phyloP scores from a whole-genome alignment of 1,284 basidiomycete genomes.

The Earliella scabrosa region DNA sequence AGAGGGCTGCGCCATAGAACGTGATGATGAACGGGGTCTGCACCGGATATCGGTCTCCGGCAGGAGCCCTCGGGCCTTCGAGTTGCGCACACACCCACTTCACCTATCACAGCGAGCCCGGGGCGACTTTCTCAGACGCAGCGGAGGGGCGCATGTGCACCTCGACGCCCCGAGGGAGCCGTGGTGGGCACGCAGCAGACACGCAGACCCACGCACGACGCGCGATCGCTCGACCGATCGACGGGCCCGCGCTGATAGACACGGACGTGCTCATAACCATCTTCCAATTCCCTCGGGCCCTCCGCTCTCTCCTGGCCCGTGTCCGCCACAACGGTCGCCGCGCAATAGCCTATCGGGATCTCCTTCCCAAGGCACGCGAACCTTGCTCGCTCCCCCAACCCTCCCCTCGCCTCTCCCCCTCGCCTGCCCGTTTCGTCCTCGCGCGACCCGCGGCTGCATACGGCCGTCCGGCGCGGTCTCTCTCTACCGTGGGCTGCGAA shows the following conservation, averaged over 20 bases:
- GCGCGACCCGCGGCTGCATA: background rate
- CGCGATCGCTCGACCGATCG: slow-evolving; percentile 24
- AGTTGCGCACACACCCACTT: slow-evolving; percentile 9
- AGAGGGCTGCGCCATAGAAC: background rate
- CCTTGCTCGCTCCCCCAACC: background rate
- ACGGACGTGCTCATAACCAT: slow-evolving; percentile 28
- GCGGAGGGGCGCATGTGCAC: slow-evolving; percentile 15
- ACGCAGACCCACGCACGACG: background rate
- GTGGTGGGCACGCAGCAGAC: background rate
- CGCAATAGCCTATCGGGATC: slow-evolving; percentile 27
- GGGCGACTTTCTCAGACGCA: slow-evolving; percentile 13
- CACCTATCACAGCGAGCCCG: slow-evolving; percentile 15
- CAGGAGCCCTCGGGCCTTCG: background rate
- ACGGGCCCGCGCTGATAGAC: slow-evolving; percentile 26
- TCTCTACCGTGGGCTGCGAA: slow-evolving; percentile 15
- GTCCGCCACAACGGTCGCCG: slow-evolving; percentile 19
- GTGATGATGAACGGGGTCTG: background rate
- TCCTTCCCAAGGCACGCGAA: slow-evolving; percentile 24
- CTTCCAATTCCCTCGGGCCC: slow-evolving; percentile 24
- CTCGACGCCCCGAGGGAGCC: slow-evolving; percentile 8
- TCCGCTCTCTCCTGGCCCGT: slow-evolving; percentile 24
- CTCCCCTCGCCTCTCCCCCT: background rate
- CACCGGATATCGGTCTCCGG: slow-evolving; percentile 1
- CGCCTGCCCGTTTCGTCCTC: background rate
- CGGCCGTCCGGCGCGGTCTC: slow-evolving; percentile 13